These are phyloP conservation scores for Lactarius sp. DNA, from an alignment of 768 basidiomycete genomes.

Conservation along the genomic window DNA sequence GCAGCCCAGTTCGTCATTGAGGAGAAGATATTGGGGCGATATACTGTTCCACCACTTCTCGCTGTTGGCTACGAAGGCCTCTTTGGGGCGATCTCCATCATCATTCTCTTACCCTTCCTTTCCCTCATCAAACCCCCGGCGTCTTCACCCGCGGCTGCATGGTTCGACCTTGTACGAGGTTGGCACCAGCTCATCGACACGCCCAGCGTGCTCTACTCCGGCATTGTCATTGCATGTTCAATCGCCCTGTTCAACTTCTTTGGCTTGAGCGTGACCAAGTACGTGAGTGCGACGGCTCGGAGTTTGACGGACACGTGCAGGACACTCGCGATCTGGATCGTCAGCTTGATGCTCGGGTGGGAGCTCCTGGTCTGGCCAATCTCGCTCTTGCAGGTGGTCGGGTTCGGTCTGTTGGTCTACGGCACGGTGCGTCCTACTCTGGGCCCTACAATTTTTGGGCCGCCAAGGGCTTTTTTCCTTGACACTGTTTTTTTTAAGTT, in stretches of 20 bases:
- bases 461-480: conserved; percentile 3
- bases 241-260: conserved; percentile 64
- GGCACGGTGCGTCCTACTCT: conserved; percentile 60
- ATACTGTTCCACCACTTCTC: conserved; percentile 81
- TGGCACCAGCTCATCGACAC: conserved; percentile 85
- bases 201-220: conserved; percentile 47
- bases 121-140: conserved; percentile 62
- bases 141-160: conserved; percentile 51
- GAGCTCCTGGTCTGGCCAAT: conserved; percentile 79
- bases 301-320: conserved; percentile 92
- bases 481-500: conserved; percentile 44
- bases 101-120: conserved; percentile 76
- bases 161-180: conserved; percentile 86
- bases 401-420: conserved; percentile 88
- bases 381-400: conserved; percentile 74
- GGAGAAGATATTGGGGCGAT: conserved; percentile 90
- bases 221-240: conserved; percentile 44
- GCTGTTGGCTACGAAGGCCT: conserved; percentile 95
- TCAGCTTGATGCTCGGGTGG: conserved; percentile 88
- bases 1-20: conserved; percentile 93
- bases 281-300: conserved; percentile 89
- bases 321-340: conserved; percentile 92
- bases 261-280: conserved; percentile 86
- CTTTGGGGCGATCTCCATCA: conserved; percentile 78
- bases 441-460: neutral